Evolutionary conservation across 495 filamentous ascomycete species (phyloP), one percentile per base, ranked within the genome.

Genomic region (Talaromyces wortmannii): DNA sequence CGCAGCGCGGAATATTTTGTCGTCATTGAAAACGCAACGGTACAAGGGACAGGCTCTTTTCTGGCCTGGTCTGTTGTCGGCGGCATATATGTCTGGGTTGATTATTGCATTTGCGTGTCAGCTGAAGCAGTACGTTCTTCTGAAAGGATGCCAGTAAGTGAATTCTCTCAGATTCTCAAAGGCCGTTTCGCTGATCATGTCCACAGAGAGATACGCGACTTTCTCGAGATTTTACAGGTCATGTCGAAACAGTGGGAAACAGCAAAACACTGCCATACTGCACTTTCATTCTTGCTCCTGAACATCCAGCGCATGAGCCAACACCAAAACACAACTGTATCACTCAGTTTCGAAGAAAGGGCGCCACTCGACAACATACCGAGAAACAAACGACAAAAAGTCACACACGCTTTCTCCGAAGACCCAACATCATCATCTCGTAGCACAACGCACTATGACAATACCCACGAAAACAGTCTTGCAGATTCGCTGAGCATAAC

Each of bases 181-280:
- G n/a, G n/a, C n/a, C n/a, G n/a, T n/a, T 15, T 53, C 51, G 31
- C 57, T 67, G 45, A 63, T 4, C 48, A 11, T 1, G 23, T 0
- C 3, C 18, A 45, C 49, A 74, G 71, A 33, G 71, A 75, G 54
- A 71, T 75, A 5, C 52, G 62, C 12, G 58, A 63, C 18, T 72
- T 67, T 29, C 65, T 66, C 7, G 48, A 56, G 13, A 65, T 69
- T 31, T 50, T 75, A 13, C 55, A 57, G n/a, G 61, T 56, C 6
- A 75, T 75, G 70, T 67, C 65, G 53, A 15, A 40, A 5, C 68
- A 72, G 57, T 75, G 71, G 71, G 70, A 75, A 58, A 70, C 70
- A 4, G 71, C 71, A 10, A 69, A 62, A 46, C 68, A 73, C 42
- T 73, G 72, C 47, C 63, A 70, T 17, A 61, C 61, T 1, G 66